These are phyloP conservation scores for Diaporthe destruens DNA, from an alignment of 2,329 filamentous ascomycete species.

Conservation along the genomic window DNA sequence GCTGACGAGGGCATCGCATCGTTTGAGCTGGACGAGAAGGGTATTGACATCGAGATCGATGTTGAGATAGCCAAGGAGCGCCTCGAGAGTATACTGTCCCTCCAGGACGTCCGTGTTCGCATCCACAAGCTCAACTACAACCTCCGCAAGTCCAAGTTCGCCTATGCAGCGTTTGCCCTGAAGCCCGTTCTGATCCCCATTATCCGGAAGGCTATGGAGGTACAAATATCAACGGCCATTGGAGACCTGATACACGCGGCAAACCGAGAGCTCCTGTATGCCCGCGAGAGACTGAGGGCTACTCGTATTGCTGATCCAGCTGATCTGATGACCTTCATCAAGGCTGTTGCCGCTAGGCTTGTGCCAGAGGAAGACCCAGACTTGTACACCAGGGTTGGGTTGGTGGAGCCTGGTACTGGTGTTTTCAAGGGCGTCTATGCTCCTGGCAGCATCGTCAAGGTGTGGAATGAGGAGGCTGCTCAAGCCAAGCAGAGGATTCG, in stretches of 20 bases:
- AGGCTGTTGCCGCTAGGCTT: constrained; percentile 82
- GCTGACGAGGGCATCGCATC: constrained; percentile 87
- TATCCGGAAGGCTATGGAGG: constrained; percentile 82
- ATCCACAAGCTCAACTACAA: constrained; percentile 90
- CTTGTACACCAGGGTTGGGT: constrained; percentile 78
- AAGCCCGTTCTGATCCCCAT: constrained; percentile 87
- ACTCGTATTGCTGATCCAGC: constrained; percentile 85
- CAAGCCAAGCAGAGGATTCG: constrained; percentile 80
- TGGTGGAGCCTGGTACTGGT: constrained; percentile 66
- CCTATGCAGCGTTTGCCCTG: constrained; percentile 83
- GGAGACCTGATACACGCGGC: constrained; percentile 76
- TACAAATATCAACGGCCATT: constrained; percentile 79
- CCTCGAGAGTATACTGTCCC: constrained; percentile 83
- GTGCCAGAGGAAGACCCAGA: constrained; percentile 81
- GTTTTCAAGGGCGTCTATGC: constrained; percentile 89
- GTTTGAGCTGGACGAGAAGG: constrained; percentile 86
- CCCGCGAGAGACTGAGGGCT: constrained; percentile 86
- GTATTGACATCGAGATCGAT: constrained; percentile 88
- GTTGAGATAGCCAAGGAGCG: constrained; percentile 83
- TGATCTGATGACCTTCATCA: constrained; percentile 84
- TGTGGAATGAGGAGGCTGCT: constrained; percentile 87
- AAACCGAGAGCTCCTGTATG: constrained; percentile 89
- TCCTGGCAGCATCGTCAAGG: constrained; percentile 86
- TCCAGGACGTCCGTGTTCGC: constrained; percentile 81
- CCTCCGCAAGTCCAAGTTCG: constrained; percentile 80